phyloP scores from a whole-genome alignment of 2,329 filamentous ascomycete species.

The Fusarium virguliforme region DNA sequence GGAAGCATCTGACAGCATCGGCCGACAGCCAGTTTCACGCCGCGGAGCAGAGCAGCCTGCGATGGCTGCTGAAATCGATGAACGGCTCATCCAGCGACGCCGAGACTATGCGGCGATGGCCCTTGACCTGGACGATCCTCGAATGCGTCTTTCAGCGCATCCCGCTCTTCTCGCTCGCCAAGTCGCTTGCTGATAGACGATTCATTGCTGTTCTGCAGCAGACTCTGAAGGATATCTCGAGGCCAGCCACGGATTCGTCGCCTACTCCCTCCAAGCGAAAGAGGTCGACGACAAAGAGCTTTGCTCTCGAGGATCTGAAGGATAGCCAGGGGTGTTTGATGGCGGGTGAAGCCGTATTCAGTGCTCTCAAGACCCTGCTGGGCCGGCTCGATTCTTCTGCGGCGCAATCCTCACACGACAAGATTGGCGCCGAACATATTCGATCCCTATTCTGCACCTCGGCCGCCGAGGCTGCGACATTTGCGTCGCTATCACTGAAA shows the following conservation, averaged over 20 bases:
- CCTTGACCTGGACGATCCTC: conserved; percentile 75
- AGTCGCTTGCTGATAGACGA: conserved; percentile 78
- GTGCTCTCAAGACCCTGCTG: conserved; percentile 64
- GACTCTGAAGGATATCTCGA: conserved; percentile 73
- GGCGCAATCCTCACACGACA: conserved; percentile 59
- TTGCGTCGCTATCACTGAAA: conserved; percentile 63
- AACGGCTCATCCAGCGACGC: conserved; percentile 63
- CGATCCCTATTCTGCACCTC: conserved; percentile 70
- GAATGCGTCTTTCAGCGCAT: conserved; percentile 75
- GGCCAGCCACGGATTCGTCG: conserved; percentile 50
- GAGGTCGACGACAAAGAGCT: conserved; percentile 56
- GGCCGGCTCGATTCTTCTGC: conserved; percentile 59
- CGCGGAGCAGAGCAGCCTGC: conserved; percentile 71
- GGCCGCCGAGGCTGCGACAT: conserved; percentile 63
- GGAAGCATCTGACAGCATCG: conserved; percentile 64
- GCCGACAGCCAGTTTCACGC: conserved; percentile 64
- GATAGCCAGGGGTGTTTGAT: conserved; percentile 60
- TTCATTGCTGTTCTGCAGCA: conserved; percentile 78
- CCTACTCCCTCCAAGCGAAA: conserved; percentile 63
- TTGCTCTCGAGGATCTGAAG: conserved; percentile 61
- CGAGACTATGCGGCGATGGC: conserved; percentile 70
- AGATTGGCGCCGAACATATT: conserved; percentile 72
- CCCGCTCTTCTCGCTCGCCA: conserved; percentile 78
- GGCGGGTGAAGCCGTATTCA: conserved; percentile 66
- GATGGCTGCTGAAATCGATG: conserved; percentile 77